Base-by-base conservation (phyloP, 352 stramenopile species). In the Heterotrichella gracilis region DNA sequence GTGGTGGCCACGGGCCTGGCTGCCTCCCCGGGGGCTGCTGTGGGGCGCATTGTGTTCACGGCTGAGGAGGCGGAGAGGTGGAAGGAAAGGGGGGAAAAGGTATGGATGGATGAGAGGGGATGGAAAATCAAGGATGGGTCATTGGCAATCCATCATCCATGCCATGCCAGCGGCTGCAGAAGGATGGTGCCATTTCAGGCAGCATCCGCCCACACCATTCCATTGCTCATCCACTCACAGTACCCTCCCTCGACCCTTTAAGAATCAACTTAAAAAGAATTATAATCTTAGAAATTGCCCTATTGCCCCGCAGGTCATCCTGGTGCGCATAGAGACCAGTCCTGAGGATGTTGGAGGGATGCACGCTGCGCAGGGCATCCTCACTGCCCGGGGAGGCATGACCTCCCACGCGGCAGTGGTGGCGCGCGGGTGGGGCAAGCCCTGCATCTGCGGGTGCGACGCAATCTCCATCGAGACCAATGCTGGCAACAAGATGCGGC, bases 301-400 rank as follows among this genome's bases (percentile, higher is more conserved):
- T n/a, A n/a, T n/a, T n/a, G n/a, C 76, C 68, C 76, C 76, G 25
- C 75, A 73, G 53, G 77, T 84, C 1, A 80, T 85, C 70, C 73
- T 86, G 1, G 78, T 82, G 25, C 74, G 79, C 41, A 76, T 81
- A 70, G 75, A 76, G 19, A 85, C 80, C 3, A 78, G 74, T 4
- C 80, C 81, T 1, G 80, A 85, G 69, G 81, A 87, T 78, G 77
- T 86, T 23, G 76, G 78, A 39, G 81, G 80, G 1, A 85, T 86
- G 80, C 80, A 78, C 73, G 77, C 79, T 32, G 77, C 79, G 66
- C 63, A 78, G 72, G 81, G 81, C 22, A 80, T 86, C 71, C 73
- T 86, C 14, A 85, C 81, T 14, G 74, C 78, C 22, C 71, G 76
- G 42, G 80, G 81, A 70, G 81, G 80, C 22, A 82, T 83, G 72